A percentile compares a stretch with the other conserved stretches of the same genome.
Conservation (phyloP, 2,329 filamentous ascomycete genomes). For the Talaromyces sp. region DNA sequence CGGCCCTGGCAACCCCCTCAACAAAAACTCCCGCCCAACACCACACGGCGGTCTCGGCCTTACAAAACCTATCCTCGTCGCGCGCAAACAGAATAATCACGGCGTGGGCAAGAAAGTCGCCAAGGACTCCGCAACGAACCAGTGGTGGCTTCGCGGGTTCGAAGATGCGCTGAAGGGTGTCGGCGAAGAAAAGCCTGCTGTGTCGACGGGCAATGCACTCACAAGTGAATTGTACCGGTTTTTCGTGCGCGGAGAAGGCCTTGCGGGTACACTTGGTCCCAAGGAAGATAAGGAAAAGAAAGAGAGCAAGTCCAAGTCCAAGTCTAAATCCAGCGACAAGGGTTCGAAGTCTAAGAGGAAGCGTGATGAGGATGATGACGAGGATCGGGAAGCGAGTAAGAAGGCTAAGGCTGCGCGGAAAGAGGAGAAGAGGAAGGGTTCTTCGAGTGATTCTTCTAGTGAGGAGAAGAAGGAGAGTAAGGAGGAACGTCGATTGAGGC, state of each 20-base stretch:
- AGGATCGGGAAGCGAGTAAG: slow-evolving; percentile 22
- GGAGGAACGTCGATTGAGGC: slow-evolving; percentile 25
- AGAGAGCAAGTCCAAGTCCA: slow-evolving; percentile 13
- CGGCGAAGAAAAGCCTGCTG: slow-evolving; percentile 61
- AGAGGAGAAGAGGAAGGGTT: slow-evolving; percentile 24
- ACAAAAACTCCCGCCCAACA: slow-evolving; percentile 58
- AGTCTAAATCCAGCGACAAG: too few species aligned
- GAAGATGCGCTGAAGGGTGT: slow-evolving; percentile 85
- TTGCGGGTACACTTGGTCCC: slow-evolving; percentile 66
- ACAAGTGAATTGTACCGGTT: slow-evolving; percentile 70
- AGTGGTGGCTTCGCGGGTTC: slow-evolving; percentile 97
- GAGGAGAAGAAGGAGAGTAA: slow-evolving; percentile 27
- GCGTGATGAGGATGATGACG: slow-evolving; percentile 38
- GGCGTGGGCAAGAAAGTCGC: slow-evolving; percentile 79
- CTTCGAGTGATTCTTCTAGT: slow-evolving; percentile 9
- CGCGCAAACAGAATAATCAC: slow-evolving; percentile 77
- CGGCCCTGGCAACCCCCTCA: slow-evolving; percentile 83
- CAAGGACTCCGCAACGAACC: slow-evolving; percentile 64
- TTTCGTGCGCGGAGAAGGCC: slow-evolving; percentile 79
- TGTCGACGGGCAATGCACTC: slow-evolving; percentile 51
- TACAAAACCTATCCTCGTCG: slow-evolving; percentile 78
- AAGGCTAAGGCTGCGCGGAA: slow-evolving; percentile 40
- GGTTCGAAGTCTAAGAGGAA: slow-evolving; percentile 30
- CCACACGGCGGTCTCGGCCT: slow-evolving; percentile 72
- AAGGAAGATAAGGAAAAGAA: slow-evolving; percentile 14